These are phyloP conservation scores for Elongisporangium undulatum DNA, from an alignment of 352 stramenopile species.

Conservation along the genomic window DNA sequence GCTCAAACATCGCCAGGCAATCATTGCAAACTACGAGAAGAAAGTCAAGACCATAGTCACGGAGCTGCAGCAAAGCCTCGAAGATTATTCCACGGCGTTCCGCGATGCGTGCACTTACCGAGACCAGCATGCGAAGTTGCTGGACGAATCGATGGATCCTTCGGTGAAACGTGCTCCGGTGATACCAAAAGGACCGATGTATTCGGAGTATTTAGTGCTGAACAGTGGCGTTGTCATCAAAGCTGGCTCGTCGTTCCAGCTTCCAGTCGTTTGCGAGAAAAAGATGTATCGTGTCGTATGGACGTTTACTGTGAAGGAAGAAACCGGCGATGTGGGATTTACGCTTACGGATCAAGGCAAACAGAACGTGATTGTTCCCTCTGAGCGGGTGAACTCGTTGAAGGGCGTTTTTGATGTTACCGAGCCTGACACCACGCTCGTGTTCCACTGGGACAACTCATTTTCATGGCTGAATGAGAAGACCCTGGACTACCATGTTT, in stretches of 20 bases:
- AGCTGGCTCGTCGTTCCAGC: conserved; percentile 56
- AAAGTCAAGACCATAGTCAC: conserved; percentile 29
- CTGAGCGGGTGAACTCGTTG: conserved; percentile 49
- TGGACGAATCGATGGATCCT: conserved; percentile 2
- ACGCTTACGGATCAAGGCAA: conserved; percentile 19
- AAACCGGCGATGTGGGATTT: conserved; percentile 59
- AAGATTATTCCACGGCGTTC: conserved; percentile 57
- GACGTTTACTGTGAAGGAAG: conserved; percentile 74
- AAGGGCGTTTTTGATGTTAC: conserved; percentile 43
- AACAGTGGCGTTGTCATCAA: conserved; percentile 80
- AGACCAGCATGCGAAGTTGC: conserved; percentile 18
- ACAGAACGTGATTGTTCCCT: conserved; percentile 24
- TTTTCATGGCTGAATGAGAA: conserved; percentile 87
- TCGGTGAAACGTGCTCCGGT: neutral
- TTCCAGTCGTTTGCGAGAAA: conserved; percentile 70
- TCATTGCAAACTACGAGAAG: conserved; percentile 36
- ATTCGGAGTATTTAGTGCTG: conserved; percentile 65
- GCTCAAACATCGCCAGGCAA: conserved; percentile 31
- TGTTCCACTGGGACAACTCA: conserved; percentile 80
- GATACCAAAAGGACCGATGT: conserved; percentile 8
- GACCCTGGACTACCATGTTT: conserved; percentile 82
- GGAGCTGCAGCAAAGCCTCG: conserved; percentile 44
- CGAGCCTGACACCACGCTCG: conserved; percentile 31
- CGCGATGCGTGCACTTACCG: conserved; percentile 56
- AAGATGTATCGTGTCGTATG: conserved; percentile 65